Base-by-base conservation (phyloP, 2,329 filamentous ascomycete genomes). In the Diaporthe australafricana region DNA sequence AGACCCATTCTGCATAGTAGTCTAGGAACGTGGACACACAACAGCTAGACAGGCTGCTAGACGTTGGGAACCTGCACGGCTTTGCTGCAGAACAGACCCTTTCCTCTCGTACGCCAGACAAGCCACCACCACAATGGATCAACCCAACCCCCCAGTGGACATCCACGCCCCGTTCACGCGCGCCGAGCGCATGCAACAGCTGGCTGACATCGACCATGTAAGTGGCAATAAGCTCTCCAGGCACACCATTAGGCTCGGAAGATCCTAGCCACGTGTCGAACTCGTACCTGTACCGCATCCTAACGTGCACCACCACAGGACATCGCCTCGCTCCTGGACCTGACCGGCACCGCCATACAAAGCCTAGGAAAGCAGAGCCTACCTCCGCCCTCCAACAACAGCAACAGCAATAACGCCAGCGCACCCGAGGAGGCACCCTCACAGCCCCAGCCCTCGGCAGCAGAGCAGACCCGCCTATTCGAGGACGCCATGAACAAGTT, bases 161-260 rank as follows among this genome's bases (percentile, higher is more conserved):
- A 70, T 78, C 38, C 84, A 86, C 53, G 79, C 86, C 42, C 86
- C 87, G n/a, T 93, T 95, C 75, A 93, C 90, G 12, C 88, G 92
- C 42, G 88, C 92, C 50, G 93, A 97, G 80, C 93, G 93, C 75
- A 94, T 97, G 75, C 87, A 91, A 71, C 94, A 97, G 78, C 89
- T 97, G 70, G 92, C 91, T 76, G 90, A 92, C 52, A 93, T 97
- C 76, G 94, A 97, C 83, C 89, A 89, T 78, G 90, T 91, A 79
- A 69, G 60, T 30, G 48, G 72, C 30, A 45, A n/a, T n/a, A n/a
- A 47, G 12, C 30, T 55, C 40, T 12, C 40, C 42, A 14, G 12
- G 9, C 47, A 22, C 17, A 32, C 38, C 45, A 53, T 14, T 7
- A 62, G 60, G 74, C 32, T 35, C 5, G 32, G 5, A 35, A n/a